phyloP scores from a whole-genome alignment of 768 basidiomycete genomes.

The Kwoniella bestiolae region DNA sequence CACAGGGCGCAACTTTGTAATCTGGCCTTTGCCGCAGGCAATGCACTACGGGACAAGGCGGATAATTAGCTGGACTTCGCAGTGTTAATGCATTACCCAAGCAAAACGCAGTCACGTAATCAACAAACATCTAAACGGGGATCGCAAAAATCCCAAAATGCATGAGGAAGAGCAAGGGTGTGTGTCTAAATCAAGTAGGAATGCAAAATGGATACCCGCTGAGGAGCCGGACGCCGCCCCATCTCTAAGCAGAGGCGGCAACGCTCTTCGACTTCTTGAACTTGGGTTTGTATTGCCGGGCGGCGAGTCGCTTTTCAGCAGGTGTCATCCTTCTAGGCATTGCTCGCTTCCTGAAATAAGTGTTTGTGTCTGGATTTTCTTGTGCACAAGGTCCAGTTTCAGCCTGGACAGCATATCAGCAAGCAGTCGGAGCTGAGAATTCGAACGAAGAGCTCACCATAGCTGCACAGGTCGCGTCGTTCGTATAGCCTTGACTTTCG shows the following conservation, averaged over 20 bases:
- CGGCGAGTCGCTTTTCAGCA: neutral
- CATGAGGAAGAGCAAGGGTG: neutral
- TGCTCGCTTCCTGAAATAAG: neutral
- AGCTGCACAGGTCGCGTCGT: neutral
- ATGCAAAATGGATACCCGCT: no score
- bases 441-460: neutral
- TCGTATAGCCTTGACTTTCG: neutral
- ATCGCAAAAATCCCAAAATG: neutral
- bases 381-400: neutral
- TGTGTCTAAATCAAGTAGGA: no score
- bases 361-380: neutral
- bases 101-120: no score
- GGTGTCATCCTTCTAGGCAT: neutral
- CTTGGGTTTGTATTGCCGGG: neutral
- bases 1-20: no score
- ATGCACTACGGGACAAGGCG: no score
- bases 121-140: no score
- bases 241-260: neutral
- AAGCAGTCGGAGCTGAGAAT: neutral
- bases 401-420: neutral
- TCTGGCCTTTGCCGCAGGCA: no score
- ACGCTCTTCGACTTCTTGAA: neutral
- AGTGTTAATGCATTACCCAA: no score
- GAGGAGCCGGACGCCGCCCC: neutral
- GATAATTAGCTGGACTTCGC: no score